Percentiles rank a stretch among this genome's conserved stretches.
These are phyloP conservation scores for Cutaneotrichosporon arboriforme DNA, from an alignment of 1,284 basidiomycete species.

Conservation along the genomic window DNA sequence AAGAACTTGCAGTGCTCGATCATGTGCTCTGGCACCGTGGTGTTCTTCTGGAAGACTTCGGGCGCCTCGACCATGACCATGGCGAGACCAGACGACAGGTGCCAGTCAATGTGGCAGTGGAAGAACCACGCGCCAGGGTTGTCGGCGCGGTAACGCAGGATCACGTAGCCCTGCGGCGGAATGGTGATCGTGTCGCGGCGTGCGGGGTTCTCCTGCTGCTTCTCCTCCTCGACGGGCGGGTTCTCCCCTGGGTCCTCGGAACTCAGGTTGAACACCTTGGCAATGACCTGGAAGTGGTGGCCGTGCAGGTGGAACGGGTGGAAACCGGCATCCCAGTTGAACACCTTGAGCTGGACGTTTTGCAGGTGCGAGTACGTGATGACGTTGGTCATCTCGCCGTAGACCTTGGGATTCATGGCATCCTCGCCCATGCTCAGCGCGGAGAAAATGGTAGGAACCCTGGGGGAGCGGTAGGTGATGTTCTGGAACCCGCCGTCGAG, in stretches of 20 bases:
- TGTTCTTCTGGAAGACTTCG: conserved; percentile 38
- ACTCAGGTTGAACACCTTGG: conserved; percentile 65
- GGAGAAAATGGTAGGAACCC: conserved; percentile 71
- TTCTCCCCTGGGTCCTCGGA: conserved; percentile 73
- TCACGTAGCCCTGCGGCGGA: conserved; percentile 48
- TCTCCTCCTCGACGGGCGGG: conserved; percentile 66
- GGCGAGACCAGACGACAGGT: conserved; percentile 46
- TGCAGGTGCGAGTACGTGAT: conserved; percentile 69
- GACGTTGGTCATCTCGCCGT: conserved; percentile 64
- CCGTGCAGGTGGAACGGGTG: conserved; percentile 52
- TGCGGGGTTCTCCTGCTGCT: conserved; percentile 67
- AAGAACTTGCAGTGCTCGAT: conserved; percentile 66
- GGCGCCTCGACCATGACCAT: conserved; percentile 48
- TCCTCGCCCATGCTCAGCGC: conserved; percentile 67
- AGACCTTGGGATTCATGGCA: conserved; percentile 62
- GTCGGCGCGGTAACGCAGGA: conserved; percentile 50
- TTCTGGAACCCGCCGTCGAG: conserved; percentile 20
- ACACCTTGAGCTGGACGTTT: conserved; percentile 71
- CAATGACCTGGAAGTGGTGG: conserved; percentile 73
- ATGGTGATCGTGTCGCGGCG: conserved; percentile 62
- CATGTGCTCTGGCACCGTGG: conserved; percentile 34
- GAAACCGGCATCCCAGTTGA: conserved; percentile 61
- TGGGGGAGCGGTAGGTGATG: conserved; percentile 47
- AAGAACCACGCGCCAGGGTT: conserved; percentile 54
- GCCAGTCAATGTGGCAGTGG: conserved; percentile 50